Percentiles rank a stretch among this genome's conserved stretches.
Evolutionary conservation across 768 basidiomycete species (phyloP).

Genomic region (Trametes punicea): DNA sequence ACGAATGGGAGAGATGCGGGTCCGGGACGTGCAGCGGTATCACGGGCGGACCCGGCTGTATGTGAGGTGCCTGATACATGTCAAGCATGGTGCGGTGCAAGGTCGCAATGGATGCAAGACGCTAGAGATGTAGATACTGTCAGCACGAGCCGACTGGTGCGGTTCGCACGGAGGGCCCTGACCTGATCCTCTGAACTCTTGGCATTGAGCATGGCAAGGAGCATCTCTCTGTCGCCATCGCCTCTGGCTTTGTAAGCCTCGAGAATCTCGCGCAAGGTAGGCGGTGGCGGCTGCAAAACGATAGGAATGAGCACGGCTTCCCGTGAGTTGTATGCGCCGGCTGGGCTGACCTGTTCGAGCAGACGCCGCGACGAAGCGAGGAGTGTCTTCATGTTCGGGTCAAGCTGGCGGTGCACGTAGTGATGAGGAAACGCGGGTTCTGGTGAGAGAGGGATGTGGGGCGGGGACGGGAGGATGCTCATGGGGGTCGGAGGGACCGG

Average conservation of each 20-base stretch:
- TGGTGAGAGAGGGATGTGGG: slow-evolving; percentile 22
- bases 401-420: slow-evolving; percentile 10
- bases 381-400: slow-evolving; percentile 31
- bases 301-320: neutral
- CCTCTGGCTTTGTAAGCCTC: slow-evolving; percentile 81
- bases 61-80: slow-evolving; percentile 35
- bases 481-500: slow-evolving; percentile 20
- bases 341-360: slow-evolving; percentile 42
- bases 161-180: slow-evolving; percentile 5
- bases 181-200: slow-evolving; percentile 95
- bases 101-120: slow-evolving; percentile 65
- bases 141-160: slow-evolving; percentile 8
- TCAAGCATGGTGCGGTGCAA: slow-evolving; percentile 73
- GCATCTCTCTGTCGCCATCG: slow-evolving; percentile 89
- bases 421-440: slow-evolving; percentile 4
- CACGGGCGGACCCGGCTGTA: slow-evolving; percentile 17
- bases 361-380: slow-evolving; percentile 43
- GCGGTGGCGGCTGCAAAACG: slow-evolving; percentile 62
- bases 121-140: slow-evolving; percentile 37
- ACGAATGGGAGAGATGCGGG: slow-evolving; percentile 11
- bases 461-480: slow-evolving; percentile 27
- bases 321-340: neutral
- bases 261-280: slow-evolving; percentile 81
- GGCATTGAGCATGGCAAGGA: slow-evolving; percentile 86
- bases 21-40: slow-evolving; percentile 18